Evolutionary conservation across 1,284 basidiomycete genomes (phyloP), one percentile per base, ranked within the genome.

Genomic region (Vanrija sp.): DNA sequence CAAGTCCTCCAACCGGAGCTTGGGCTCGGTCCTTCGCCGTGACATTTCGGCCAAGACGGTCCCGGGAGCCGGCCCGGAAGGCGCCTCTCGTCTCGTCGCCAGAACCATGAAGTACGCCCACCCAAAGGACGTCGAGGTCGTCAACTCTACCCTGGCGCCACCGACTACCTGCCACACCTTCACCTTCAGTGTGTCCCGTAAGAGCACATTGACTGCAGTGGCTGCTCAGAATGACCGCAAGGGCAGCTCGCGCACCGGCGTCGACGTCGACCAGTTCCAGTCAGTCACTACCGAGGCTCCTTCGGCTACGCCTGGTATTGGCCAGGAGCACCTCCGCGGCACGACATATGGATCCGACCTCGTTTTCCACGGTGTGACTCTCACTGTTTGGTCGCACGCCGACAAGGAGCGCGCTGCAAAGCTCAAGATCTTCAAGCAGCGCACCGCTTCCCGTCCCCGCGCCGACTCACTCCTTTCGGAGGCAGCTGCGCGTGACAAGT

Each of bases 371-470:
- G 92, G 90, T 43, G 89, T 93, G 31, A 91, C 89, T 60, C 80
- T 96, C 48, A 91, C 89, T 4, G 89, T 95, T 0, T 96, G 90
- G 91, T 90, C 88, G 9, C 90, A 93, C 67, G 91, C 90, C 24
- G 92, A 96, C 67, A 84, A 85, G 3, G 86, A 91, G 65, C 84
- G 90, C 49, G 85, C 87, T 0, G 27, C 49, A 19, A 62, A 63
- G 45, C 64, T 75, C 38, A 66, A 65, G 43, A 51, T 59, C 23
- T 62, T 72, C 55, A 67, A 68, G 52, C 43, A 53, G 37, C 59
- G 61, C 22, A 45, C 54, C 41, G 60, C 54, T 45, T 15, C 59
- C 56, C 49, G 65, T 61, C 48, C 59, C 51, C 47, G 66, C 52
- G 49, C 58, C 53, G 51, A 53, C 41, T 58, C 59, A 14, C 41